phyloP scores from a whole-genome alignment of 2,329 filamentous ascomycete genomes.

The Colletotrichum salicis region DNA sequence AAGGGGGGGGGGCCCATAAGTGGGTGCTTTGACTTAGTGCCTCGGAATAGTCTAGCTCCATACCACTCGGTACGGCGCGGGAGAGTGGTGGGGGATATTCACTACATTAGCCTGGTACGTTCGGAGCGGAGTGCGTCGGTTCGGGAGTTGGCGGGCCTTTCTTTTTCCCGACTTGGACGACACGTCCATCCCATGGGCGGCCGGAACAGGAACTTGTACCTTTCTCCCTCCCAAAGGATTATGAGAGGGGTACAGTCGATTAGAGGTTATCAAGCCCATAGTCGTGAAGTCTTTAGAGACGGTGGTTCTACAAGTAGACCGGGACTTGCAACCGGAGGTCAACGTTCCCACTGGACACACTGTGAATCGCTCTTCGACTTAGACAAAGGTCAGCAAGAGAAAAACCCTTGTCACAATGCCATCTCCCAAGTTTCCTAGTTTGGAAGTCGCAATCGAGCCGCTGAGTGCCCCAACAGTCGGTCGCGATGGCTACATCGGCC shows the following conservation, averaged over 20 bases:
- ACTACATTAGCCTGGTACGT: too few species aligned
- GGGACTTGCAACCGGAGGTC: neutral
- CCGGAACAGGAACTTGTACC: neutral
- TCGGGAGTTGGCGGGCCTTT: conserved; percentile 15
- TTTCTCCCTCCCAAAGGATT: neutral
- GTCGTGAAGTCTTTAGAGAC: neutral
- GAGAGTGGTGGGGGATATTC: neutral
- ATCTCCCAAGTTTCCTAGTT: too few species aligned
- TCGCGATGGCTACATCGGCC: conserved; percentile 39
- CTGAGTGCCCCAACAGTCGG: neutral
- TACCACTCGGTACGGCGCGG: conserved; percentile 5
- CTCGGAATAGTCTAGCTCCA: too few species aligned
- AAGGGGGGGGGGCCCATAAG: too few species aligned
- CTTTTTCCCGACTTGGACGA: neutral
- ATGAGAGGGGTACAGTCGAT: neutral
- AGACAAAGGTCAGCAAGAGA: neutral
- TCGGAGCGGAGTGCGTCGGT: conserved; percentile 3
- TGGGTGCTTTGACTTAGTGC: too few species aligned
- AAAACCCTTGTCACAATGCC: neutral
- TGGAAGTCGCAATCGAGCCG: conserved; percentile 3
- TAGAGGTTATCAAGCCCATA: too few species aligned
- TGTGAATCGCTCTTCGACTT: neutral
- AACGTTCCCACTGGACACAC: too few species aligned
- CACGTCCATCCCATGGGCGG: neutral
- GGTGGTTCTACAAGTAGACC: neutral